Percentiles rank a stretch among this genome's conserved stretches.
Conservation (phyloP, 1,139 yeast genomes). For the Kodamaea arcana region DNA sequence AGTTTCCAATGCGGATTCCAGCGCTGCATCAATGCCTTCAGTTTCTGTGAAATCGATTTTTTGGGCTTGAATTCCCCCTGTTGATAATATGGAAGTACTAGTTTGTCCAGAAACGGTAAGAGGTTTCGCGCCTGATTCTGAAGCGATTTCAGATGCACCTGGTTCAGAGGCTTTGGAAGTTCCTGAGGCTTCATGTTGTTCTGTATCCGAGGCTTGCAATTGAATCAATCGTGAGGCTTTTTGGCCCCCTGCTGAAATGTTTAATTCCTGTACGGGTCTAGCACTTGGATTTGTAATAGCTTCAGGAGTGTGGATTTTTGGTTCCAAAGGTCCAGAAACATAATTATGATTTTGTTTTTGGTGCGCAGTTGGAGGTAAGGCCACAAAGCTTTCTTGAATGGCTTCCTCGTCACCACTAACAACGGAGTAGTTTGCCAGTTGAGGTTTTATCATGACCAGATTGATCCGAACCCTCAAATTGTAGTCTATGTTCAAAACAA, state of each 20-base stretch:
- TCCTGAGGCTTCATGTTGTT: too few relatives aligned
- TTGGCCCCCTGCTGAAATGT: too few relatives aligned
- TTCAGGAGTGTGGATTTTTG: not conserved
- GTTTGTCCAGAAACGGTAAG: not conserved
- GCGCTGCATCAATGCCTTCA: not conserved
- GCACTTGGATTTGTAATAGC: not conserved
- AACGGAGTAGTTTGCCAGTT: not conserved
- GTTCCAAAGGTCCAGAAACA: not conserved
- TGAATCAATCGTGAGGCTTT: not conserved
- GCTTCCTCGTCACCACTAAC: not conserved
- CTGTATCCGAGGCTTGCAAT: not conserved
- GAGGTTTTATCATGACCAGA: slow-evolving; percentile 6
- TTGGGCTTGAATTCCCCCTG: not conserved
- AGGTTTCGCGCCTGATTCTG: too few relatives aligned
- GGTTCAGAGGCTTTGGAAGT: too few relatives aligned
- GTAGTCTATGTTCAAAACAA: slow-evolving; percentile 67
- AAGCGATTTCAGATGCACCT: too few relatives aligned
- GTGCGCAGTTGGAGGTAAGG: not conserved
- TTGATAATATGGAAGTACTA: not conserved
- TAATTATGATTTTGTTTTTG: not conserved
- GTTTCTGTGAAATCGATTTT: not conserved
- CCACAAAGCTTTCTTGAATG: not conserved
- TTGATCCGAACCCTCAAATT: slow-evolving; percentile 48
- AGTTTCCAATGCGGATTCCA: slow-evolving; percentile 22
- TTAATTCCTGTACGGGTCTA: not conserved